Base-by-base conservation (phyloP, 2,329 filamentous ascomycete species). In the Orbilia blumenaviensis region DNA sequence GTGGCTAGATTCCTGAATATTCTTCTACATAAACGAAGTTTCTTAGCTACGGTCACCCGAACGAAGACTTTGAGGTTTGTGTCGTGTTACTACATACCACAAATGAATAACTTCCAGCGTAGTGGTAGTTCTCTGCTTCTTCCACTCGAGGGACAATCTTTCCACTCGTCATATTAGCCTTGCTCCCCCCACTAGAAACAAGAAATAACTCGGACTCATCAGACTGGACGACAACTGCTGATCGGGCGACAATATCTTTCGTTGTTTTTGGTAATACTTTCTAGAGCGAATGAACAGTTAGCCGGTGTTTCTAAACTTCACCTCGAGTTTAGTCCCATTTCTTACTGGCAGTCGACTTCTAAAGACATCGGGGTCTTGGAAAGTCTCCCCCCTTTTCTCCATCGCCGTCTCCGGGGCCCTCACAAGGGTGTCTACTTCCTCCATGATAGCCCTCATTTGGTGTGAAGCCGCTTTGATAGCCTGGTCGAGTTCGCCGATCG, bases 391-490 rank as follows among this genome's bases (percentile, higher is more conserved):
- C 3, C 36, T 48, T 10, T 9, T 44, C 7, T 67, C 23, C 48
- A 48, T 68, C 23, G 71, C 71, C 32, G 23, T 16, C n/a, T 23
- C 36, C 2, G 71, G 71, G 8, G 27, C 27, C 14, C 42, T 46
- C 1, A 64, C 63, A 32, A 75, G 25, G 38, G 18, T 27, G 42
- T 75, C 56, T 6, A 77, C 77, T 56, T 79, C 77, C 6, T 75
- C 58, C 62, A 78, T 75, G 27, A 79, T 79, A n/a, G 38, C 52
- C 14, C 63, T 69, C 78, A 79, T 79, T 41, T 79, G 78, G n/a
- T 14, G 60, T 6, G 56, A 38, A 2, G 48, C 34, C 7, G 61
- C 74, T n/a, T 60, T 69, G 18, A 63, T 61, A 16, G 73, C 73
- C 36, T 61, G 34, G 6, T 77, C 66, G 2, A 77, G 60, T 23